phyloP scores from a whole-genome alignment of 2,329 filamentous ascomycete genomes.

The Elsinoe perseae region DNA sequence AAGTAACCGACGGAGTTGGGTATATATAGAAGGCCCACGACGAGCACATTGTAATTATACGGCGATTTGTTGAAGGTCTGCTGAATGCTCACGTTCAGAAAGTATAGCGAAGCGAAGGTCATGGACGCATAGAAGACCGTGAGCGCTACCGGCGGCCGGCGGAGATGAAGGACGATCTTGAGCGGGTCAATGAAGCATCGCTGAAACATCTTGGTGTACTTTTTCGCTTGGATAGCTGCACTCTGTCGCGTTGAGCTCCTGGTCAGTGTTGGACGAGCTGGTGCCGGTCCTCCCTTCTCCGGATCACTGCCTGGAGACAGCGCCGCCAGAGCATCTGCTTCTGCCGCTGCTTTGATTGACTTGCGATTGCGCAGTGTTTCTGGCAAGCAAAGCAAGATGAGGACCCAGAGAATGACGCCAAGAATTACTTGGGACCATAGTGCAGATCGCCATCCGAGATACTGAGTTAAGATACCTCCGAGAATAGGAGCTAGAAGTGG shows the following conservation, averaged over 20 bases:
- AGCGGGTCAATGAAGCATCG: constrained; percentile 65
- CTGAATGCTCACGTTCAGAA: constrained; percentile 71
- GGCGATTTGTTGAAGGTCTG: constrained; percentile 58
- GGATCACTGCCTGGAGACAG: constrained; percentile 23
- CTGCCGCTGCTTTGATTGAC: constrained; percentile 26
- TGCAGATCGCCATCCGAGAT: constrained; percentile 65
- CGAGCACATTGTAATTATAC: constrained; percentile 60
- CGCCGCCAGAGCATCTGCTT: constrained; percentile 26
- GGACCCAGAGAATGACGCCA: constrained; percentile 50
- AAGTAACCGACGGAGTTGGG: constrained; percentile 68
- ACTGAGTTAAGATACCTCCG: constrained; percentile 62
- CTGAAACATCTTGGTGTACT: constrained; percentile 47
- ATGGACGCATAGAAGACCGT: constrained; percentile 68
- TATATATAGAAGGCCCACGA: constrained; percentile 70
- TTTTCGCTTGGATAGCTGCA: constrained; percentile 49
- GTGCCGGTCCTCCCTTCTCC: constrained; percentile 10
- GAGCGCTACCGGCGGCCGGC: constrained; percentile 64
- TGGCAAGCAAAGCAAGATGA: constrained; percentile 55
- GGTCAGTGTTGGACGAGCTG: constrained; percentile 21
- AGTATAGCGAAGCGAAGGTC: constrained; percentile 66
- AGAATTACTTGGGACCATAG: constrained; percentile 72
- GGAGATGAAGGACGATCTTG: constrained; percentile 60
- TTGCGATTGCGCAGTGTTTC: constrained; percentile 48
- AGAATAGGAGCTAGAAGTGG: constrained; percentile 70
- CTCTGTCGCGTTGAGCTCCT: constrained; percentile 57